Base-by-base conservation (phyloP, 768 basidiomycete genomes). In the Boletus vinaceobasis region DNA sequence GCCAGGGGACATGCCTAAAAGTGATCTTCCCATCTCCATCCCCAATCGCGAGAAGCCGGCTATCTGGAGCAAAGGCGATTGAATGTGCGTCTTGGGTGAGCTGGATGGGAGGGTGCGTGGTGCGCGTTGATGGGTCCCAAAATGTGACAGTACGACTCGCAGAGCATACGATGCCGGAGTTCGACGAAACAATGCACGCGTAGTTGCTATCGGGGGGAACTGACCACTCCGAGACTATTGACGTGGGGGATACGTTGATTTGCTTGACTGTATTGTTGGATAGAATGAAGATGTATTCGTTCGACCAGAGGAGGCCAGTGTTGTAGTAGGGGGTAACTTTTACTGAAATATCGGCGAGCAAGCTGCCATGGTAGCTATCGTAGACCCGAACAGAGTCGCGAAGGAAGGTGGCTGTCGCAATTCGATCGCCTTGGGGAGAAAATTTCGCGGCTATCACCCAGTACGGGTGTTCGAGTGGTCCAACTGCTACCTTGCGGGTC, bases 391-490 rank as follows among this genome's bases (percentile, higher is more conserved):
- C 43, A 10, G 26, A 31, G 23, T 51, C 53, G 7, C 32, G 59
- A 21, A 32, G 31, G 26, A 33, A 49, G 8, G 53, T 60, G 21
- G 54, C 49, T 11, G 59, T 60, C 14, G 53, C 59, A 31, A 61
- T 37, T 31, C 21, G 36, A 7, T 43, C 39, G 21, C 59, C 59
- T 15, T 26, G 7, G 21, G 59, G 59, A 21, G 59, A 61, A 21
- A 52, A 60, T 33, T 57, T 60, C 7, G 55, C 59, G 2, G 54
- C 54, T n/a, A 52, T 7, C 19, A 61, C 59, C 49, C 59, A 51
- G 1, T 61, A 43, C 15, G 6, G n/a, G 19, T 50, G 59, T 19
- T 51, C 32, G 23, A 50, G 48, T 4, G 48, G 48, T 13, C 27
- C 29, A 11, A 47, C 32, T 11, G 48, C 32, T 36, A 29, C 21